Evolutionary conservation across 2,329 filamentous ascomycete genomes (phyloP), one percentile per base, ranked within the genome.

Genomic region (Alternaria burnsii): DNA sequence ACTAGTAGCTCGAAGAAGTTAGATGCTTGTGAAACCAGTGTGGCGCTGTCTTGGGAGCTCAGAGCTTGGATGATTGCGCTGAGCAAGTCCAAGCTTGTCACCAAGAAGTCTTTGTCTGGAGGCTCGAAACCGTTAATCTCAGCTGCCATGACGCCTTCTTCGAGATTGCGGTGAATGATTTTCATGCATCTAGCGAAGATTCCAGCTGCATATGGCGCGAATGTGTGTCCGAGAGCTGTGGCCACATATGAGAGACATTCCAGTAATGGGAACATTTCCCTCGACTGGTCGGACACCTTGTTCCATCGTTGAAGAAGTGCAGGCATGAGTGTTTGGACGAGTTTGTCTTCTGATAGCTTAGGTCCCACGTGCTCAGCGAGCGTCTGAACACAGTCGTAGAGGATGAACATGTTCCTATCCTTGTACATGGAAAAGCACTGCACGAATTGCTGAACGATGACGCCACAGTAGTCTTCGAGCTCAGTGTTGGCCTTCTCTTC

Each of bases 301-400:
- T 93, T 89, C 88, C 95, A 99, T 62, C 95, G 87, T 63, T 90
- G 85, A 66, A 97, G 94, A 46, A 99, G 85, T 12, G 93, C 92
- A 24, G 95, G 94, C 94, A 99, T 98, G 60, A 99, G 85, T 68
- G 93, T 86, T 64, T 91, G 87, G 41, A 94, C 89, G n/a, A 97
- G 86, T 53, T 94, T 87, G 7, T 91, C 91, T 62, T 88, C 85
- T n/a, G 93, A 91, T 66, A 99, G 84, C 34, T 91, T 88, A 7
- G 90, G 88, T 11, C 93, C 93, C 55, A 98, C 91, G 73, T 93
- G 91, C 78, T 99, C 95, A 4, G 95, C 95, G 58, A 99, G 84
- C 0, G 95, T 99, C 81, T 99, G 95, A 34, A 99, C 92, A 78
- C 95, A 98, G 81, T 99, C 95, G 82, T 99, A 99, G 34, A 99